Evolutionary conservation across 805 yeast genomes (phyloP), one percentile per base, ranked within the genome.

Genomic region (Naumovozyma dairenensis): DNA sequence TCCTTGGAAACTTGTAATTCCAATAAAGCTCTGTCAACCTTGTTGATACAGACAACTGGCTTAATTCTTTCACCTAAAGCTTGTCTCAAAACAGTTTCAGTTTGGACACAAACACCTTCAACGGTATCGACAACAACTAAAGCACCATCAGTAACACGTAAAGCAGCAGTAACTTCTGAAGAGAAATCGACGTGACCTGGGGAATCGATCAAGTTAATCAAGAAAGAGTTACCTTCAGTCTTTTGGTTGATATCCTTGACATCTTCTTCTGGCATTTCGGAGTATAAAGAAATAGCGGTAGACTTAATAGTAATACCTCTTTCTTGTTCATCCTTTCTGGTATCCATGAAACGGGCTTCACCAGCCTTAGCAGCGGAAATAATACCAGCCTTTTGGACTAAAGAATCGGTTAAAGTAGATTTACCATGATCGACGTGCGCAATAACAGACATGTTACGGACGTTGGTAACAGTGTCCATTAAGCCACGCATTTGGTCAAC

Each of bases 101-200:
- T 89, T 77, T 89, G 98, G 65, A 92, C 97, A 80, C 97, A 92
- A 65, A 89, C 98, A 87, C 98, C 98, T 72, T 92, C 97, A 67
- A 89, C 87, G 72, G 94, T 80, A 72, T 92, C 97, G 64, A 89
- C 97, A 58, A 89, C 98, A 59, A 89, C 97, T 64, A 89, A 77
- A 65, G 98, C 97, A 86, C 98, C 98, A 66, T 89, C 98, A 55
- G 97, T 92, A 61, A 89, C 97, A 75, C 98, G 87, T 64, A 89
- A 80, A 70, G 98, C 98, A 59, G 97, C 97, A 63, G 97, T 92
- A 62, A 89, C 98, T 73, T 89, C 98, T 55, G 97, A 92, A 48
- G 96, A 86, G 87, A 89, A 89, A 74, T 89, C 98, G 78, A 89
- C 97, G 96, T 89, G 98, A 83, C 98, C 98, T 72, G 98, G 98